Conservation (phyloP, 331 rosid genomes). For the Acacia pycnantha region DNA sequence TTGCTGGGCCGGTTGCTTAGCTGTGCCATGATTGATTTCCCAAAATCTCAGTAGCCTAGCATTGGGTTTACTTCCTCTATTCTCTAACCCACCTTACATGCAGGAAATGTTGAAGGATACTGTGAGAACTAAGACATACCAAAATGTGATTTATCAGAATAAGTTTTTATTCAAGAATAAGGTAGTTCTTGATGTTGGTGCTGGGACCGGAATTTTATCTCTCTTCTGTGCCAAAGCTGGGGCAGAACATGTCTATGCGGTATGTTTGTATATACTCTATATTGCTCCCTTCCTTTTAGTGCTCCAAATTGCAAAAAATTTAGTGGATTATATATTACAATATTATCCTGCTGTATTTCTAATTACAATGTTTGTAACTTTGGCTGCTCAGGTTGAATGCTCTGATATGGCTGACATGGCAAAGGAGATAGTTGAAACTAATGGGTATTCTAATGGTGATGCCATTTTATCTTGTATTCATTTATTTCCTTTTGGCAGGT, state of each 20-base stretch:
- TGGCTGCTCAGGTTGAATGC: constrained; percentile 81
- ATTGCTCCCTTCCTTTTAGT: neutral
- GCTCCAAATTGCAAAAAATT: neutral
- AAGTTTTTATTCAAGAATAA: constrained; percentile 78
- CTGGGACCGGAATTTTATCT: constrained; percentile 97
- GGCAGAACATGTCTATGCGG: constrained; percentile 94
- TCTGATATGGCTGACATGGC: constrained; percentile 98
- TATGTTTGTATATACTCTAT: constrained; percentile 29
- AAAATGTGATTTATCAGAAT: constrained; percentile 94
- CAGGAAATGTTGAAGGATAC: constrained; percentile 99
- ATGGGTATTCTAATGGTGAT: constrained; percentile 80
- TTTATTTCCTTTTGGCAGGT: constrained; percentile 11
- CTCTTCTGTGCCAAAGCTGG: constrained; percentile 97
- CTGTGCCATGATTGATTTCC: neutral
- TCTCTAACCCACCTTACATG: constrained; percentile 25
- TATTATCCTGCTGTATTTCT: neutral
- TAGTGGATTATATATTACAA: neutral
- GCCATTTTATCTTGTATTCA: constrained; percentile 7
- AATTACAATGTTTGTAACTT: neutral
- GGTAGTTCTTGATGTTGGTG: constrained; percentile 97
- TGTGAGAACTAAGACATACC: constrained; percentile 93
- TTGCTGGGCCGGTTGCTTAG: neutral
- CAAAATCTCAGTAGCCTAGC: neutral
- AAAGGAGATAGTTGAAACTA: constrained; percentile 83
- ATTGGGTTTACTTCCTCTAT: neutral